A percentile compares a stretch with the other conserved stretches of the same genome.
Evolutionary conservation across 768 basidiomycete genomes (phyloP).

Genomic region (Neoboletus magnificus): DNA sequence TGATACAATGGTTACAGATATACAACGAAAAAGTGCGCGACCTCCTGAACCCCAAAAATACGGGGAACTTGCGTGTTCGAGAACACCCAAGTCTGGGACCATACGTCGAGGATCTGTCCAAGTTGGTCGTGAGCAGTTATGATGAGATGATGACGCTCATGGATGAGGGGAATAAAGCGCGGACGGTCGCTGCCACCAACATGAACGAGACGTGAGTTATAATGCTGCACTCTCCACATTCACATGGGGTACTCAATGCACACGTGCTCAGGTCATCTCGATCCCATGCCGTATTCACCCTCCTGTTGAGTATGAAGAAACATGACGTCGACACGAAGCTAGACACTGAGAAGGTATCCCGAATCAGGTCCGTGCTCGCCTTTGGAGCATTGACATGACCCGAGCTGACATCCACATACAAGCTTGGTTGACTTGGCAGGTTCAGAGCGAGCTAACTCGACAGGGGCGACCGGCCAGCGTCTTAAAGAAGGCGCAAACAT

Average conservation of each 20-base stretch:
- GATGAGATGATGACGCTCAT: constrained; percentile 99
- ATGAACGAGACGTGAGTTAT: constrained; percentile 97
- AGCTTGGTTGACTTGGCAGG: constrained; percentile 96
- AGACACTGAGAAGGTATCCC: constrained; percentile 97
- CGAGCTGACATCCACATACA: constrained; percentile 10
- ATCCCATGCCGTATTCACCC: constrained; percentile 97
- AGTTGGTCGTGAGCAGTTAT: constrained; percentile 86
- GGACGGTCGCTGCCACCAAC: constrained; percentile 97
- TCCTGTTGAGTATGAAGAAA: constrained; percentile 89
- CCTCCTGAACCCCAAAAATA: constrained; percentile 94
- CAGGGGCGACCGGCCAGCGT: constrained; percentile 93
- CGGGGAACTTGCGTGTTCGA: constrained; percentile 92
- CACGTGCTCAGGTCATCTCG: constrained; percentile 70
- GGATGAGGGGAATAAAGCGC: constrained; percentile 99
- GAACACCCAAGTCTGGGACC: constrained; percentile 96
- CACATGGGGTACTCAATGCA: constrained; percentile 1
- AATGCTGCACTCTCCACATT: not conserved
- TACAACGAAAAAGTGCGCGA: constrained; percentile 99
- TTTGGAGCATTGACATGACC: not conserved
- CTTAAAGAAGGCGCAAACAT: constrained; percentile 98
- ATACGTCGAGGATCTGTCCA: constrained; percentile 98
- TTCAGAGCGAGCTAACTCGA: constrained; percentile 95
- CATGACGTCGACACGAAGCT: constrained; percentile 82
- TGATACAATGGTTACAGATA: constrained; percentile 46
- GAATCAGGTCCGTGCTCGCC: constrained; percentile 66